Base-by-base conservation (phyloP, 805 yeast species). In the Starmerella vaccinii region DNA sequence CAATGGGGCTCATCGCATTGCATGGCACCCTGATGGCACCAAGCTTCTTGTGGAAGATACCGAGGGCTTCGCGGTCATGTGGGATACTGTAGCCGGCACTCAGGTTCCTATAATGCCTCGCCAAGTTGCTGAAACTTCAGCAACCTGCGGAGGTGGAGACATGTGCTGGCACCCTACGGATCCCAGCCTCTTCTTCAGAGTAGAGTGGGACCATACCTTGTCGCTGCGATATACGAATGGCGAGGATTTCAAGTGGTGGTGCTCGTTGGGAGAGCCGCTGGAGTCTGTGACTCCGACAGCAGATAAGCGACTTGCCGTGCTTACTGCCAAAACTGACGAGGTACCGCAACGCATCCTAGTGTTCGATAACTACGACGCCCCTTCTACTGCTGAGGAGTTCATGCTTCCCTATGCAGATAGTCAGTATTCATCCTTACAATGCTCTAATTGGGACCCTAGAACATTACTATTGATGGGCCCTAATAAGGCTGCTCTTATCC, bases 391-490 rank as follows among this genome's bases (percentile, higher is more conserved):
- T 6, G 30, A 38, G 12, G 26, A 34, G 23, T 45, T 33, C 19
- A 37, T 43, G 9, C 8, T 3, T 1, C 34, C 34, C 2, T 23
- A 5, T 4, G 22, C 3, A 13, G 44, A 32, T 22, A 46, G 46
- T 1, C 13, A n/a, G 19, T 49, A 27, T 29, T 35, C 48, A 6
- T 39, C 56, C 1, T 10, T 53, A 23, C 26, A 22, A 5, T 18
- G 46, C 23, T 53, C 56, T 1, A 35, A 9, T 10, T 53, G 51
- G 51, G 56, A 53, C 35, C 49, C 49, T 15, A 35, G 56, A 1
- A 47, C 49, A 2, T 15, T 53, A 9, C 18, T 50, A 9, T 24
- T 53, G 15, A 22, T 50, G n/a, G 38, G 49, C 8, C 47, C 48
- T 9, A 51, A 47, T n/a, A 35, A 49, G 24, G 22, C 40, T 5